Conservation (phyloP, 2,329 filamentous ascomycete genomes). For the Cercospora sp. region DNA sequence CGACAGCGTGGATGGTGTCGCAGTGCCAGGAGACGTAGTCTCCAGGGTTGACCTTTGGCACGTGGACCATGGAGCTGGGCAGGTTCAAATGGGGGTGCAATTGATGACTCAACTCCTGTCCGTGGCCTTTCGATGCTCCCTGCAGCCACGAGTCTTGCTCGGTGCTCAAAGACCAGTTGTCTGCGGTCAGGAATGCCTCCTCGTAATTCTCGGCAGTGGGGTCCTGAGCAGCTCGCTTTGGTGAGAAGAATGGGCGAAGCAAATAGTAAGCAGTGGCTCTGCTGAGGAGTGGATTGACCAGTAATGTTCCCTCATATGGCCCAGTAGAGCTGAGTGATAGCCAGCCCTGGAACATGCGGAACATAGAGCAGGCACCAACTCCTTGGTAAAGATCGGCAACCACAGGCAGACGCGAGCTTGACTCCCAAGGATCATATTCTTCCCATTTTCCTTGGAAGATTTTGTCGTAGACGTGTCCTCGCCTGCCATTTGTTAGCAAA, state of each 20-base stretch:
- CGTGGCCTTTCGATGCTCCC: constrained; percentile 67
- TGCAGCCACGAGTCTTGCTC: constrained; percentile 63
- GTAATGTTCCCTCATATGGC: constrained; percentile 74
- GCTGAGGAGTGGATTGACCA: constrained; percentile 76
- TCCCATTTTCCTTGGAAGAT: constrained; percentile 79
- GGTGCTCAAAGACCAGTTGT: constrained; percentile 63
- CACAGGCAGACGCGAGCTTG: constrained; percentile 65
- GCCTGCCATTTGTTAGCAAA: constrained; percentile 25
- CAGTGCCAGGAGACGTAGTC: constrained; percentile 82
- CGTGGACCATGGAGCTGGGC: constrained; percentile 67
- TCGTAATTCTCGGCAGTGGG: constrained; percentile 43
- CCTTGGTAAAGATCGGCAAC: constrained; percentile 77
- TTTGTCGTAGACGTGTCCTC: constrained; percentile 67
- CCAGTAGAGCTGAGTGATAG: constrained; percentile 72
- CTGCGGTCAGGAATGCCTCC: constrained; percentile 50
- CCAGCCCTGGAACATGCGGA: constrained; percentile 91
- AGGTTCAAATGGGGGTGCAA: constrained; percentile 72
- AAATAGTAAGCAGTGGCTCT: constrained; percentile 78
- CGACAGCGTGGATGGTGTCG: constrained; percentile 73
- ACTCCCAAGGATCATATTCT: constrained; percentile 79
- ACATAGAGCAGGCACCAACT: constrained; percentile 78
- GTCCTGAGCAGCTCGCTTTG: constrained; percentile 44
- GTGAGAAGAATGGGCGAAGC: constrained; percentile 78
- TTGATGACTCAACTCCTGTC: constrained; percentile 65
- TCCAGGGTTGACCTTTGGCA: constrained; percentile 68